Conservation (phyloP, 2,329 filamentous ascomycete genomes). For the Calonectria pteridis region DNA sequence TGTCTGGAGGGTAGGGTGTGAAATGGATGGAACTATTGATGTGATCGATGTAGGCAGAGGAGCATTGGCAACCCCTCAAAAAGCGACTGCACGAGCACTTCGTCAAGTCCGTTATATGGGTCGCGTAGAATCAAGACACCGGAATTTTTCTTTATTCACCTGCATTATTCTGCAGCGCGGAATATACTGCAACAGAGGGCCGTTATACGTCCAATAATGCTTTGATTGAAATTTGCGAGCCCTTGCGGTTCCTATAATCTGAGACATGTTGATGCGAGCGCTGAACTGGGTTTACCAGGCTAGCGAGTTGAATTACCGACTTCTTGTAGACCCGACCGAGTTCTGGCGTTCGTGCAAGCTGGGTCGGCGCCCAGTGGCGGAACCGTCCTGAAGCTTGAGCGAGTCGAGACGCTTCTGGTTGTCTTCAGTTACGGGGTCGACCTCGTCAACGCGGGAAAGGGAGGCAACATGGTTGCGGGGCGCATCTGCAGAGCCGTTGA, state of each 20-base stretch:
- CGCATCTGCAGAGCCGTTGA: conserved; percentile 48
- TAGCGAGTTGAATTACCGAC: conserved; percentile 56
- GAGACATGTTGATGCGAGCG: conserved; percentile 21
- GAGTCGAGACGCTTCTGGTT: conserved; percentile 90
- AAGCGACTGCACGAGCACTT: conserved; percentile 18
- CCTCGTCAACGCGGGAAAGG: conserved; percentile 75
- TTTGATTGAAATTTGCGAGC: conserved; percentile 24
- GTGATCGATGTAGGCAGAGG: conserved; percentile 15
- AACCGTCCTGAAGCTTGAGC: conserved; percentile 89
- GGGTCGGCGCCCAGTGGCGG: too few relatives aligned
- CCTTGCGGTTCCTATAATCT: conserved; percentile 25
- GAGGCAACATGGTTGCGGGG: conserved; percentile 55
- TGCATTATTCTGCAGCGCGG: conserved; percentile 10
- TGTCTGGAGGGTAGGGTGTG: conserved; percentile 4
- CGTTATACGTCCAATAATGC: conserved; percentile 22
- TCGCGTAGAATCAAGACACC: conserved; percentile 9
- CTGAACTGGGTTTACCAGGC: conserved; percentile 17
- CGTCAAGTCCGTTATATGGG: conserved; percentile 4
- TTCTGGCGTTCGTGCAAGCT: conserved; percentile 70
- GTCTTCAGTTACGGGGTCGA: conserved; percentile 83
- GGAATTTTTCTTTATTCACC: conserved; percentile 3
- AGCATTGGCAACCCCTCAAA: conserved; percentile 15
- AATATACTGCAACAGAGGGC: conserved; percentile 4
- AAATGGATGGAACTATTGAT: conserved; percentile 22
- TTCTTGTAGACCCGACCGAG: conserved; percentile 67